Conservation (phyloP, 1,284 basidiomycete genomes). For the Ceratobasidium theobromae region DNA sequence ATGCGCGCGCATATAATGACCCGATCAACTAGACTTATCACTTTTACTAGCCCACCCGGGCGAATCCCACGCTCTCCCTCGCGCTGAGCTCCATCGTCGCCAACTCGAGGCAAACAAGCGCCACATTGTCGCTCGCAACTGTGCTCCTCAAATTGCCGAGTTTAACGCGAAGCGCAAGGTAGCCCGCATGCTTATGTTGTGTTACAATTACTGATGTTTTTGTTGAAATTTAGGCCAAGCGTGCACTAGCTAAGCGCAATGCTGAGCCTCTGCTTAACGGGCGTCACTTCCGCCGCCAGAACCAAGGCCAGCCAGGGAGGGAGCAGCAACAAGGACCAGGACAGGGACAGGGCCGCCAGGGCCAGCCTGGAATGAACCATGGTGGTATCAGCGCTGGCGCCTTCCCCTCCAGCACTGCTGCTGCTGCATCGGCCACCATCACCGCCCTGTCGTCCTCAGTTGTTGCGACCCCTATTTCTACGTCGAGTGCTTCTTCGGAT, state of each 20-base stretch:
- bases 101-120: slow-evolving; percentile 29
- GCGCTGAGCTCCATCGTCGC: slow-evolving; percentile 15
- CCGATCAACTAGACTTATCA: background rate
- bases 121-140: slow-evolving; percentile 23
- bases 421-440: background rate
- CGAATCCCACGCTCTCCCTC: slow-evolving; percentile 12
- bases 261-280: background rate
- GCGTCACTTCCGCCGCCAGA: background rate
- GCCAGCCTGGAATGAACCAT: background rate
- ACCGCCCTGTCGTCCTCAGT: background rate
- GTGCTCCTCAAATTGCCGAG: slow-evolving; percentile 29
- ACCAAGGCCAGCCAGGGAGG: background rate
- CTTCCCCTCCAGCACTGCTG: background rate
- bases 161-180: slow-evolving; percentile 31
- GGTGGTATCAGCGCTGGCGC: background rate
- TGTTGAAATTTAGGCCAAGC: background rate
- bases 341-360: background rate
- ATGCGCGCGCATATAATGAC: background rate
- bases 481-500: background rate
- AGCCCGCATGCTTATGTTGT: too few species aligned
- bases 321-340: background rate
- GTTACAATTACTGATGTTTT: background rate
- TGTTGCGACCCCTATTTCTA: background rate
- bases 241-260: background rate
- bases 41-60: slow-evolving; percentile 5